phyloP scores from a whole-genome alignment of 768 basidiomycete species.

The Termitomyces sp. region DNA sequence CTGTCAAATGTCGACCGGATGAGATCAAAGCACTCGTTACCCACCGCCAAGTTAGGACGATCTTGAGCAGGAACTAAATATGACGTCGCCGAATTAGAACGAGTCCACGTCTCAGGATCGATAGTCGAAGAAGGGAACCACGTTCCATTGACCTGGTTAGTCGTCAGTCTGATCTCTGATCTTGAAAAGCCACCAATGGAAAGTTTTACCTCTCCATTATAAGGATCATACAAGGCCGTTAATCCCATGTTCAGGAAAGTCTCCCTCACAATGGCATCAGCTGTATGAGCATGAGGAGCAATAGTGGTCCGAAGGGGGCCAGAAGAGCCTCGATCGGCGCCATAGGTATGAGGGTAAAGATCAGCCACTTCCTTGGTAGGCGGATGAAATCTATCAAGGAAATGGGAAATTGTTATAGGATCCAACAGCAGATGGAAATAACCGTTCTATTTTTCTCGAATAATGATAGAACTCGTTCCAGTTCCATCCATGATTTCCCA shows the following conservation, averaged over 20 bases:
- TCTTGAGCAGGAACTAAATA: slow-evolving; percentile 11
- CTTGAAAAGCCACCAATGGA: background rate
- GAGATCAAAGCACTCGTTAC: slow-evolving; percentile 1
- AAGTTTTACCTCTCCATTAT: slow-evolving; percentile 22
- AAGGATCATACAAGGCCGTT: slow-evolving; percentile 22
- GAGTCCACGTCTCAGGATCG: slow-evolving; percentile 22
- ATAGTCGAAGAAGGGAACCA: slow-evolving; percentile 12
- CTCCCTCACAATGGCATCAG: slow-evolving; percentile 22
- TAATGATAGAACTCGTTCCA: slow-evolving; percentile 40
- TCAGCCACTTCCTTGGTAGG: slow-evolving; percentile 22
- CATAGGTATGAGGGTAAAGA: slow-evolving; percentile 23
- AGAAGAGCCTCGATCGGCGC: slow-evolving; percentile 18
- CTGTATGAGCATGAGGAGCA: slow-evolving; percentile 20
- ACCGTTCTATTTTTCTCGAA: slow-evolving; percentile 35
- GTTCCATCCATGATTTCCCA: slow-evolving; percentile 58
- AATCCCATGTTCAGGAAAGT: slow-evolving; percentile 23
- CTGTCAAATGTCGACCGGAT: background rate
- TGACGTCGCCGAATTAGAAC: slow-evolving; percentile 27
- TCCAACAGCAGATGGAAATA: background rate
- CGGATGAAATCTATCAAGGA: slow-evolving; percentile 20
- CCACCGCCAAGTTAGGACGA: slow-evolving; percentile 9
- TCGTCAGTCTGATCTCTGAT: background rate
- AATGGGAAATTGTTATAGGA: background rate
- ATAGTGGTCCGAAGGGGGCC: slow-evolving; percentile 28
- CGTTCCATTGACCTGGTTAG: slow-evolving; percentile 19